Evolutionary conservation across 192 early-diverging fungal genomes (phyloP), one percentile per base, ranked within the genome.

Genomic region (Gonapodya prolifera): DNA sequence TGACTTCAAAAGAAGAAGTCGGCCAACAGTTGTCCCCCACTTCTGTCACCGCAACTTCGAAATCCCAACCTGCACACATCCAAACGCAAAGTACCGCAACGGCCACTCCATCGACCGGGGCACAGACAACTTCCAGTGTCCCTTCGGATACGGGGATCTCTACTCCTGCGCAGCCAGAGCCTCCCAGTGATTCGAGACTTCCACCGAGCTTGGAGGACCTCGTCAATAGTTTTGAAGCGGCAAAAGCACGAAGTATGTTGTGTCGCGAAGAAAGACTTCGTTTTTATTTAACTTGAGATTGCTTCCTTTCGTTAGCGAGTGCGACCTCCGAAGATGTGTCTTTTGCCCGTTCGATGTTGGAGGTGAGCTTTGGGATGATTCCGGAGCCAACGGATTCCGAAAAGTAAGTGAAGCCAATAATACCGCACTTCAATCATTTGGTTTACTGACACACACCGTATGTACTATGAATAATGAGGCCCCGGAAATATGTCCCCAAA

Each of bases 321-420:
- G 80, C 35, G 75, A 28, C 30, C 17, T 31, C 32, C 18, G 84
- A 88, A 2, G 85, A 85, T 35, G 75, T 70, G 23, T 45, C 78
- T 16, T 87, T 84, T 35, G 70, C 83, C 80, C 84, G 85, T 77
- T 84, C 92, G 80, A 91, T 98, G 94, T 81, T 96, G 34, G 94
- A 97, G 76, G 86, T 91, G 35, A 94, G 93, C 80, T 89, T 93
- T 78, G 88, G 90, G 80, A 90, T 88, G 78, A 84, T 96, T 34
- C 96, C 95, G 13, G 92, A 95, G 69, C 82, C 91, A 23, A 82
- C 88, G 30, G 97, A 97, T 83, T 90, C 91, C 34, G 94, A 93
- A 81, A 90, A 87, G 93, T 94, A 83, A 73, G 70, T 70, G 13
- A n/a, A 33, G 33, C 34, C 1, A 34, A 13, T 30, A 69, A 16